Evolutionary conservation across 805 yeast species (phyloP).

Genomic region (Candida verbasci): DNA sequence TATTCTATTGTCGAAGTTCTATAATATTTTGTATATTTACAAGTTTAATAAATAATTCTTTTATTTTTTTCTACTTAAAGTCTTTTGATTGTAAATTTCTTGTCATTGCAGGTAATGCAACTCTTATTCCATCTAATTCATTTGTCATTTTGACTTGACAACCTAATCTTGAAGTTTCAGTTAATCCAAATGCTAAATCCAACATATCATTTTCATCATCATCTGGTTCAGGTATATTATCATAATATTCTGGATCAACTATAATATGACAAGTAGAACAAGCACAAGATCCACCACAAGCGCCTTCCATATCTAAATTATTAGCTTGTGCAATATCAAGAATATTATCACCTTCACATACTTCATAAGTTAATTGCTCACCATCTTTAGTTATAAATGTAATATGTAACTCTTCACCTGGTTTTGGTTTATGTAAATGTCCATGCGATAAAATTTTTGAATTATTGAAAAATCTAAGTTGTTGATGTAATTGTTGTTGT

Average conservation of each 20-base stretch:
- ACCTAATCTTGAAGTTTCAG: constrained; percentile 94
- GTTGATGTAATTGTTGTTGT: neutral
- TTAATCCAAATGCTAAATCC: constrained; percentile 93
- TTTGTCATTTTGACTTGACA: constrained; percentile 90
- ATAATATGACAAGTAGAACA: constrained; percentile 97
- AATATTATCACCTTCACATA: constrained; percentile 85
- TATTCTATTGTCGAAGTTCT: too few relatives aligned
- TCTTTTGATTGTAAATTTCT: constrained; percentile 83
- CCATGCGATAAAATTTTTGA: constrained; percentile 52
- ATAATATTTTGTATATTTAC: too few relatives aligned
- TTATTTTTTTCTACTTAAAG: constrained; percentile 52
- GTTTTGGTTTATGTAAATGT: constrained; percentile 83
- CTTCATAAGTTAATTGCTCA: constrained; percentile 73
- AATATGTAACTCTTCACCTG: constrained; percentile 81
- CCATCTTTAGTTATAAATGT: constrained; percentile 94
- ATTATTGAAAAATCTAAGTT: constrained; percentile 12
- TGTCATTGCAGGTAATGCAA: constrained; percentile 97
- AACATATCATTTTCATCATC: constrained; percentile 99
- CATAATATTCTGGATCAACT: constrained; percentile 93
- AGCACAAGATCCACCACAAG: constrained; percentile 99
- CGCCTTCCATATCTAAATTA: constrained; percentile 93
- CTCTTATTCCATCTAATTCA: constrained; percentile 88
- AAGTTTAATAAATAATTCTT: too few relatives aligned
- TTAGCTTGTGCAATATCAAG: constrained; percentile 94
- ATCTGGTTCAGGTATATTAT: constrained; percentile 86